These are phyloP conservation scores for Ascochyta clinopodiicola DNA, from an alignment of 2,329 filamentous ascomycete species.

Conservation along the genomic window DNA sequence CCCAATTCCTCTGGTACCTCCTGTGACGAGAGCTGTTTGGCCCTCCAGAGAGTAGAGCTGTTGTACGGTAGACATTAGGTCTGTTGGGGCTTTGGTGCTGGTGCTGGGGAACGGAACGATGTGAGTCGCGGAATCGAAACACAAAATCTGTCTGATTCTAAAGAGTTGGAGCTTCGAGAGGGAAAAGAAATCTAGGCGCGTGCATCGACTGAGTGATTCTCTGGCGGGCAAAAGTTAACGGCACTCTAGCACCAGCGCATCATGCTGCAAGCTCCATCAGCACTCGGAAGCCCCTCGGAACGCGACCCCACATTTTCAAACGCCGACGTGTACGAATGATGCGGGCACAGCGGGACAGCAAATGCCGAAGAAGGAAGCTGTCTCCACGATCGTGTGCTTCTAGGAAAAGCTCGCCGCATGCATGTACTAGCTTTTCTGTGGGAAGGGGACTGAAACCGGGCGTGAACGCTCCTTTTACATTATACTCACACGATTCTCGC, in stretches of 20 bases:
- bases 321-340: slow-evolving; percentile 14
- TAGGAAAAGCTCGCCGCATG: slow-evolving; percentile 32
- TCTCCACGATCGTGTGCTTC: slow-evolving; percentile 32
- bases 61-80: slow-evolving; percentile 39
- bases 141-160: neutral
- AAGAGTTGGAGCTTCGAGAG: neutral
- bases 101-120: slow-evolving; percentile 7
- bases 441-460: slow-evolving; percentile 4
- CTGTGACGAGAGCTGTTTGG: slow-evolving; percentile 58
- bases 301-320: slow-evolving; percentile 33
- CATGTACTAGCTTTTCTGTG: slow-evolving; percentile 23
- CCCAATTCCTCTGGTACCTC: slow-evolving; percentile 59
- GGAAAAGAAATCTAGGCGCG: neutral
- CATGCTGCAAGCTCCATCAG: slow-evolving; percentile 16
- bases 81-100: neutral
- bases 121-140: neutral
- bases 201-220: slow-evolving; percentile 1
- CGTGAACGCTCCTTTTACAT: neutral
- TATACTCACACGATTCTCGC: neutral
- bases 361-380: slow-evolving; percentile 40
- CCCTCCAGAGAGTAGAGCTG: slow-evolving; percentile 58
- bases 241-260: slow-evolving; percentile 11
- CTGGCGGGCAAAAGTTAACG: neutral
- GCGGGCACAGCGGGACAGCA: slow-evolving; percentile 26
- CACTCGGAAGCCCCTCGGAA: slow-evolving; percentile 39